Evolutionary conservation across 306 rosid genomes (phyloP).

Genomic region (Ormosia semicastrata): DNA sequence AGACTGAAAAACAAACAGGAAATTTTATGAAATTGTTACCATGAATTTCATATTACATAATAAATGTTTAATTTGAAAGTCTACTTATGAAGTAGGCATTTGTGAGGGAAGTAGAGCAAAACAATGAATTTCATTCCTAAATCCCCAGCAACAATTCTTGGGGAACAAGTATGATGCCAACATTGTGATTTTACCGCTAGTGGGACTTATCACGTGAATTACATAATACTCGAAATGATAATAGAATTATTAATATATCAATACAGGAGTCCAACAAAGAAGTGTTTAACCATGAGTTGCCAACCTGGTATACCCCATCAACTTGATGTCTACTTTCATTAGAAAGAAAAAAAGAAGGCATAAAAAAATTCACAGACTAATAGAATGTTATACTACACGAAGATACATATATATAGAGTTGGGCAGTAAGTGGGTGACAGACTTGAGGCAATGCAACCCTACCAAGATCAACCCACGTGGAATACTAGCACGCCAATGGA

Average conservation of each 20-base stretch:
- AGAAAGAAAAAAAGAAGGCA: too few relatives aligned
- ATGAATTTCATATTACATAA: background rate
- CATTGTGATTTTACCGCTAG: background rate
- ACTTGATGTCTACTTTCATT: background rate
- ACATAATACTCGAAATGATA: background rate
- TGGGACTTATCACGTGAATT: too few relatives aligned
- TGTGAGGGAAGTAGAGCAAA: background rate
- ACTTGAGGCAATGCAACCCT: background rate
- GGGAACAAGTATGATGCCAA: background rate
- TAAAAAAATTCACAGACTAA: too few relatives aligned
- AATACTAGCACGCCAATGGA: background rate
- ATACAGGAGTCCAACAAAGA: background rate
- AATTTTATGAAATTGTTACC: background rate
- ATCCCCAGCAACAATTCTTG: background rate
- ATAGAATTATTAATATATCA: background rate
- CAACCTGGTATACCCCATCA: background rate
- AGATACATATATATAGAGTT: background rate
- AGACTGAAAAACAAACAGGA: background rate
- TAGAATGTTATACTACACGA: too few relatives aligned
- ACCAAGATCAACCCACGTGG: conserved; percentile 5
- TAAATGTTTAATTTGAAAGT: background rate
- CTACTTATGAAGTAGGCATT: background rate
- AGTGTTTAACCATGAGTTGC: background rate
- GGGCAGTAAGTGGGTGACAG: background rate
- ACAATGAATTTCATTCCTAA: background rate